Evolutionary conservation across 176 grass and related monocot genomes (phyloP).

Genomic region (Carex cristatella): DNA sequence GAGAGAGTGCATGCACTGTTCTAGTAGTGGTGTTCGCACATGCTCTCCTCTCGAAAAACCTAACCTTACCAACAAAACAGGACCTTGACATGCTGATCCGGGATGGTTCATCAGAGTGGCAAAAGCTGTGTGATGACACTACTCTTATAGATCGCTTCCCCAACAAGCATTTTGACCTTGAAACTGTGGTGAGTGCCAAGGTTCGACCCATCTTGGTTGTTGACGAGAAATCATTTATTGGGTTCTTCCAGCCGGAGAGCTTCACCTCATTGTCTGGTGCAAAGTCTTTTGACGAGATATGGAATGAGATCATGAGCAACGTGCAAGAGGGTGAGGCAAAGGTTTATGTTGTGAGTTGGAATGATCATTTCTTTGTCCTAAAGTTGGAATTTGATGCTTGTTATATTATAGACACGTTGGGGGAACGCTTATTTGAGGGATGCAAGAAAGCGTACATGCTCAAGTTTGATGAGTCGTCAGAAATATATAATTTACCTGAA

Average conservation of each 20-base stretch:
- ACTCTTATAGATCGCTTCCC: slow-evolving; percentile 58
- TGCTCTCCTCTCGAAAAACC: slow-evolving; percentile 50
- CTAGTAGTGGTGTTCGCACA: slow-evolving; percentile 74
- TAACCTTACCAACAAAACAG: slow-evolving; percentile 40
- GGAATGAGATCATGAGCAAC: slow-evolving; percentile 48
- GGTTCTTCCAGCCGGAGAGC: slow-evolving; percentile 95
- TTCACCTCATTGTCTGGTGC: slow-evolving; percentile 69
- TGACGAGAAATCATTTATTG: slow-evolving; percentile 65
- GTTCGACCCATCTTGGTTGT: slow-evolving; percentile 50
- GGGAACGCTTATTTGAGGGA: slow-evolving; percentile 80
- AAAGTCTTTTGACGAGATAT: slow-evolving; percentile 88
- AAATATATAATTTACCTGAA: slow-evolving; percentile 48
- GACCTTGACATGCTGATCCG: slow-evolving; percentile 72
- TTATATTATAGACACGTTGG: slow-evolving; percentile 79
- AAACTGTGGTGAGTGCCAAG: slow-evolving; percentile 63
- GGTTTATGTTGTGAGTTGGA: slow-evolving; percentile 94
- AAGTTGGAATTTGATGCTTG: slow-evolving; percentile 69
- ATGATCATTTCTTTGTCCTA: slow-evolving; percentile 97
- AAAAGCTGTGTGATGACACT: slow-evolving; percentile 51
- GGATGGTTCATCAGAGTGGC: slow-evolving; percentile 88
- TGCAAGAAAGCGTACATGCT: slow-evolving; percentile 90
- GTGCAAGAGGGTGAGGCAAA: slow-evolving; percentile 7
- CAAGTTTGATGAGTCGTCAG: slow-evolving; percentile 60
- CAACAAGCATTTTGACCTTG: slow-evolving; percentile 90
- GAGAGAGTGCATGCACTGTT: slow-evolving; percentile 95